Evolutionary conservation across 805 yeast species (phyloP), one percentile per base, ranked within the genome.

Genomic region (Kuraishia hungarica): DNA sequence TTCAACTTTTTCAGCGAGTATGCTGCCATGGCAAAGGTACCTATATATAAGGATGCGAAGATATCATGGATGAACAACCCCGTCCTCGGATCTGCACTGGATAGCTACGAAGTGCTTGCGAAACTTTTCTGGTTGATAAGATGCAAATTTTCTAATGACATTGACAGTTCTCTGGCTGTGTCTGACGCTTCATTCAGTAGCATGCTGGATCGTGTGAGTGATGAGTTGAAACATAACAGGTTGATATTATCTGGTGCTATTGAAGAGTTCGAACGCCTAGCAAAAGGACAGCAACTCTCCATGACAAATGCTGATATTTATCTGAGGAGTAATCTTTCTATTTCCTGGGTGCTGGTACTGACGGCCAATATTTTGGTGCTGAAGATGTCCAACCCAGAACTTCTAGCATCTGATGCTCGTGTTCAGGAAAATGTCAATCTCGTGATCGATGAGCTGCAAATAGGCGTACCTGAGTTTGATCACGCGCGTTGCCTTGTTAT

Each of bases 71-170:
- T 72, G 60, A 66, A 66, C 49, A 69, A 73, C 53, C 75, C 76
- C 0, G 64, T 74, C 3, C 58, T 68, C 46, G 77, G 77, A 0
- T 68, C 77, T 6, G 65, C 73, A 1, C 60, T 67, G 6, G 69
- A 67, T 28, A 68, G 72, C 35, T 69, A 71, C 55, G 78, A 74
- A 52, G 61, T 70, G 43, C 48, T 69, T 13, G 70, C 75, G 24
- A 76, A 76, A 56, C 60, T 73, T 13, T 60, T 71, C 0, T 75
- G 73, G 72, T 56, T 75, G 17, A 60, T 72, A n/a, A 55, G 69
- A 48, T 19, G 22, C n/a, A 46, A n/a, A 17, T 15, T 52, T 63
- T 28, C 56, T 54, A 56, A 46, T 29, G 43, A 35, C 47, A 39
- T 35, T 57, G 6, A 5, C 35, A 26, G n/a, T 8, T 23, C 23